A percentile compares a stretch with the other conserved stretches of the same genome.
phyloP scores from a whole-genome alignment of 1,284 basidiomycete species.

The Sutorius eximius region DNA sequence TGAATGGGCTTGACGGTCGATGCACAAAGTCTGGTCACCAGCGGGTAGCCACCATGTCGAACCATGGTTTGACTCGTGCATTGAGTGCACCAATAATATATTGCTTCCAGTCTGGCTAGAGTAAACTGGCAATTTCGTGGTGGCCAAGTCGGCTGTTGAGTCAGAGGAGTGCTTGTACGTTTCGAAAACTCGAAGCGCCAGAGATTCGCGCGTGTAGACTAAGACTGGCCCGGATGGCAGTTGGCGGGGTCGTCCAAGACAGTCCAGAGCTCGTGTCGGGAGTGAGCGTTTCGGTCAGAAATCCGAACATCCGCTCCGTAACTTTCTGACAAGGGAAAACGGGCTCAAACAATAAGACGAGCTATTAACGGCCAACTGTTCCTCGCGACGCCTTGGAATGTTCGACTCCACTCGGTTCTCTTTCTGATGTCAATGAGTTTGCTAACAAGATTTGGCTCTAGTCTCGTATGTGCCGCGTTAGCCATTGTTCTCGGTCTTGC shows the following conservation, averaged over 20 bases:
- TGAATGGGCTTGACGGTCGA: too few species aligned
- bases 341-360: neutral
- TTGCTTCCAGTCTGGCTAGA: neutral
- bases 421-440: neutral
- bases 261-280: neutral
- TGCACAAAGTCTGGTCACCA: neutral
- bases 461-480: slow-evolving; percentile 27
- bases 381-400: neutral
- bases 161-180: neutral
- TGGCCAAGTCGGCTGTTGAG: too few species aligned
- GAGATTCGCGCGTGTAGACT: neutral
- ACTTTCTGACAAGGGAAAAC: neutral
- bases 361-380: neutral
- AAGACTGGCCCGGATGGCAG: neutral
- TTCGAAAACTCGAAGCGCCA: neutral
- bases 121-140: neutral
- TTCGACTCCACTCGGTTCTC: neutral
- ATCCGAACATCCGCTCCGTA: neutral
- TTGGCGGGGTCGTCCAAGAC: neutral
- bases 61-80: neutral
- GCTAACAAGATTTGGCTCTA: slow-evolving; percentile 6
- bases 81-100: neutral
- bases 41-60: neutral
- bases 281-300: too few species aligned
- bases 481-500: slow-evolving; percentile 25